Evolutionary conservation across 1,139 yeast species (phyloP).

Genomic region (Hansenula lynferdii): DNA sequence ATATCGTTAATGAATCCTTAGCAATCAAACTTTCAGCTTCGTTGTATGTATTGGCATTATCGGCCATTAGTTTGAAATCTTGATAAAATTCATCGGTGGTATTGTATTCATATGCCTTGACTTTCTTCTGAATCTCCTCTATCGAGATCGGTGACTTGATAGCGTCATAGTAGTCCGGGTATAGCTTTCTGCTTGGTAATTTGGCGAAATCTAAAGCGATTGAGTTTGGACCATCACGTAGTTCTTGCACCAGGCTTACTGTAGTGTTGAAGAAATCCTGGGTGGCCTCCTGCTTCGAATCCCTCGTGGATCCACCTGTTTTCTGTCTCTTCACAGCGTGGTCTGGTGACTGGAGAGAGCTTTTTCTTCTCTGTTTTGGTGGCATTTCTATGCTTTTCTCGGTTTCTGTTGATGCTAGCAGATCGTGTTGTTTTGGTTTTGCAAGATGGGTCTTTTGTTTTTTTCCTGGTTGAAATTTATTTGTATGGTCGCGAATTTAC

Average conservation of each 20-base stretch:
- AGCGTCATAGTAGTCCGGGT: slow-evolving; percentile 77
- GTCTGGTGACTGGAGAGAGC: background rate
- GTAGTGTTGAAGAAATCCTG: slow-evolving; percentile 25
- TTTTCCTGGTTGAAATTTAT: background rate
- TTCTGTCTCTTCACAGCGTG: slow-evolving; percentile 1
- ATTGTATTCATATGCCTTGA: slow-evolving; percentile 26
- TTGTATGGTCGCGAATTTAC: too few relatives aligned
- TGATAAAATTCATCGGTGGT: slow-evolving; percentile 38
- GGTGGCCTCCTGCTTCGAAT: slow-evolving; percentile 12
- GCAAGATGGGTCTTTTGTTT: too few relatives aligned
- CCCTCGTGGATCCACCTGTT: background rate
- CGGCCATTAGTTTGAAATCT: slow-evolving; percentile 52
- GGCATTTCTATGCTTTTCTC: background rate
- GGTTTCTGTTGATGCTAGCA: too few relatives aligned
- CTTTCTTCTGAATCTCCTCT: slow-evolving; percentile 53
- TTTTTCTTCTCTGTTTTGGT: slow-evolving; percentile 3
- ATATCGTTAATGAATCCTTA: slow-evolving; percentile 40
- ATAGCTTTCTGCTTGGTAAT: slow-evolving; percentile 67
- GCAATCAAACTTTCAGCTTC: slow-evolving; percentile 62
- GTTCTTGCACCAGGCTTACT: slow-evolving; percentile 25
- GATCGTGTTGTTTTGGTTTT: too few relatives aligned
- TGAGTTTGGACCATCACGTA: slow-evolving; percentile 25
- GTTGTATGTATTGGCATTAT: slow-evolving; percentile 60
- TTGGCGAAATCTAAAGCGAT: slow-evolving; percentile 55
- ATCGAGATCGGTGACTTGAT: slow-evolving; percentile 64